Conservation (phyloP, 768 basidiomycete genomes). For the Tulasnella sp. region DNA sequence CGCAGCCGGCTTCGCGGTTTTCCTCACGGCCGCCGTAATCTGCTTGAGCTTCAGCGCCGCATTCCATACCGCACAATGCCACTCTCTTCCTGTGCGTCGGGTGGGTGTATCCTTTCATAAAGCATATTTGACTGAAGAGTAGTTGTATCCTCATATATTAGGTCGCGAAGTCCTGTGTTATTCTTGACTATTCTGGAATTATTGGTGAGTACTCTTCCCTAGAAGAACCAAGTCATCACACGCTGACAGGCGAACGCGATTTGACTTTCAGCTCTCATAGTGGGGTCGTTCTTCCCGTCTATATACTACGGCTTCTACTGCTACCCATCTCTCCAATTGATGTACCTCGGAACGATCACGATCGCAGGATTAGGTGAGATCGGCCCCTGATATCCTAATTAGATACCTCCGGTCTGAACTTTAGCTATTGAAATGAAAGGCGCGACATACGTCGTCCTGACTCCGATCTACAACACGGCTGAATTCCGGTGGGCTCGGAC, state of each 20-base stretch:
- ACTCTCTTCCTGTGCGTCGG: conserved; percentile 50
- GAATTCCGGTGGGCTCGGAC: conserved; percentile 68
- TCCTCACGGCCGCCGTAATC: conserved; percentile 57
- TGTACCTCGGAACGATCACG: conserved; percentile 44
- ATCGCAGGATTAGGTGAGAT: conserved; percentile 48
- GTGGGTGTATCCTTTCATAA: neutral
- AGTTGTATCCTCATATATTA: conserved; percentile 22
- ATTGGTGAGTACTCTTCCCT: conserved; percentile 33
- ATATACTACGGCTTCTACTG: conserved; percentile 75
- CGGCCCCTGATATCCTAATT: conserved; percentile 16
- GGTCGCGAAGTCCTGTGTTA: conserved; percentile 51
- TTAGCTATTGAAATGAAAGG: conserved; percentile 31
- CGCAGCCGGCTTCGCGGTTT: conserved; percentile 46
- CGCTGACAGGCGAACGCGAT: neutral
- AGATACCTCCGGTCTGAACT: neutral
- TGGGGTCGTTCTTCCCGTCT: conserved; percentile 68
- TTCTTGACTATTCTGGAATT: conserved; percentile 73
- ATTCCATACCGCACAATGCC: conserved; percentile 63
- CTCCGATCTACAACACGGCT: conserved; percentile 66
- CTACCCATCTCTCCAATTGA: conserved; percentile 38
- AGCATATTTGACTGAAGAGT: neutral
- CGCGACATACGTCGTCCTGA: conserved; percentile 63
- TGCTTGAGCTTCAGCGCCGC: conserved; percentile 62
- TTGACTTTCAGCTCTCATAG: conserved; percentile 40
- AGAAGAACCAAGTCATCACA: neutral